Base-by-base conservation (phyloP, 2,329 filamentous ascomycete genomes). In the Penicillium glabrum region DNA sequence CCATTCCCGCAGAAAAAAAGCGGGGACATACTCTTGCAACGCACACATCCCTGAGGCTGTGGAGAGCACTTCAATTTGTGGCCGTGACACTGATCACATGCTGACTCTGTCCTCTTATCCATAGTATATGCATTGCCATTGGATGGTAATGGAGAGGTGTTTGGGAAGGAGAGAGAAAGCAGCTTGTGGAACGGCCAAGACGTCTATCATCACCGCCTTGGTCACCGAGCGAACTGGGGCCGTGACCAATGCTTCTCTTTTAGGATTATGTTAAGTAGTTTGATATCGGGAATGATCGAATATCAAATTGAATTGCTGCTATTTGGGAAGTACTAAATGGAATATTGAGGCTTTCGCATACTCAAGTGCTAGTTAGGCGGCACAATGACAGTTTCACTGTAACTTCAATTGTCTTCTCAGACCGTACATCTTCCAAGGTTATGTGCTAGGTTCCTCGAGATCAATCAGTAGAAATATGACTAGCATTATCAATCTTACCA, bases 1-100 rank as follows among this genome's bases (percentile, higher is more conserved):
- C 26, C 46, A 43, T n/a, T 23, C 3, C 11, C 19, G 19, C 52
- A 29, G 11, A 33, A 27, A 53, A 19, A 49, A 50, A 50, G 33
- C 24, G 33, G 52, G 52, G 27, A 44, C 52, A 44, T 54, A 54
- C 52, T 19, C n/a, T 48, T 49, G 45, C 52, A 54, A 19, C 45
- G 52, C 45, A 31, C 35, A 49, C 52, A 54, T 23, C 52, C 52
- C 45, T 49, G 45, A 14, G 46, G 37, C 27, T 54, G 52, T 31
- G 52, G 52, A 48, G 45, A 41, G 35, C 52, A 54, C 23, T 43
- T 54, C 52, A 54, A n/a, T 44, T 54, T 54, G 21, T 54, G 52
- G 13, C 52, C 45, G 26, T 54, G 49, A 45, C 52, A 54, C 37
- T 54, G 52, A 7, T 54, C 52, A 39, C 52, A 54, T 50, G 47